Conservation (phyloP, 2,329 filamentous ascomycete species). For the Annulohypoxylon truncatum region DNA sequence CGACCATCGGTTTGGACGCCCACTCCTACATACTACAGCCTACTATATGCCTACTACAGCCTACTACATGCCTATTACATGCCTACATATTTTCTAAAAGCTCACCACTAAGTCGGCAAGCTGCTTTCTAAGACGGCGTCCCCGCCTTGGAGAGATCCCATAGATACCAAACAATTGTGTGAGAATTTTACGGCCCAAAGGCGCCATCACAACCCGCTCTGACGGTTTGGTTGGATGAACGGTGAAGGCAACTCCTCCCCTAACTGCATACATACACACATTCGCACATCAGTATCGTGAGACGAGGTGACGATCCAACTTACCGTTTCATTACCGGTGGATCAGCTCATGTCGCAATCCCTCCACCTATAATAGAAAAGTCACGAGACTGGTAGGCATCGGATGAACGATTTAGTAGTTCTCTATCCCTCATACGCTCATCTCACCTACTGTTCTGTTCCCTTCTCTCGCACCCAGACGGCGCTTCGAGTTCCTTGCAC, state of each 20-base stretch:
- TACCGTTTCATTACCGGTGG: slow-evolving; percentile 39
- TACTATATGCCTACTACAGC: neutral
- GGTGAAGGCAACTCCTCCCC: slow-evolving; percentile 24
- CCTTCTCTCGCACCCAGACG: slow-evolving; percentile 19
- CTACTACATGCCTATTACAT: slow-evolving; percentile 1
- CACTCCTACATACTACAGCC: neutral
- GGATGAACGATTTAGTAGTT: slow-evolving; percentile 25
- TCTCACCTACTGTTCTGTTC: neutral
- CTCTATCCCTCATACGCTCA: neutral
- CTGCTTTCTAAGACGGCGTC: slow-evolving; percentile 20
- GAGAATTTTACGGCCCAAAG: slow-evolving; percentile 30
- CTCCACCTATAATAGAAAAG: slow-evolving; percentile 33
- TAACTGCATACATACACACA: slow-evolving; percentile 29
- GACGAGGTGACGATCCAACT: slow-evolving; percentile 36
- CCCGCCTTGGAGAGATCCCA: slow-evolving; percentile 18
- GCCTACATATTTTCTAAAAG: neutral
- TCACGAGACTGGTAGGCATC: slow-evolving; percentile 32
- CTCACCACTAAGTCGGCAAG: neutral
- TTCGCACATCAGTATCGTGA: slow-evolving; percentile 33
- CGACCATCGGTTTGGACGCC: slow-evolving; percentile 14
- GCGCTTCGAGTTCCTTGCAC: slow-evolving; percentile 20
- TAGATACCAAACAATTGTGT: slow-evolving; percentile 23
- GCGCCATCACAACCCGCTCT: slow-evolving; percentile 23
- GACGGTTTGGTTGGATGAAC: slow-evolving; percentile 19
- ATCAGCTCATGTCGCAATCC: slow-evolving; percentile 38